Conservation (phyloP, 805 yeast species). For the Cyberlindnera saturnus region DNA sequence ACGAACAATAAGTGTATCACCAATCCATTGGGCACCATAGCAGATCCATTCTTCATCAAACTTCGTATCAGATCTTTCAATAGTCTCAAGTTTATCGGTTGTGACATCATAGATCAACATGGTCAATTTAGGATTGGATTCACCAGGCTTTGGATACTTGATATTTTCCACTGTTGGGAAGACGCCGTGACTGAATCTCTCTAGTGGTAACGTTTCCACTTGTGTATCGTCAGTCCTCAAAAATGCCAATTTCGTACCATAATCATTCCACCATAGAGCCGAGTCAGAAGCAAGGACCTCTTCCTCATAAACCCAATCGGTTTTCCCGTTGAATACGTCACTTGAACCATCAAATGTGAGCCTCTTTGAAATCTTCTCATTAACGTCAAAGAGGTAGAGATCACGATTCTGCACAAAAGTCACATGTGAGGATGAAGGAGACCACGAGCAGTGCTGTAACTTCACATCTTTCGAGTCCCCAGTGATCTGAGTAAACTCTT, state of each 20-base stretch:
- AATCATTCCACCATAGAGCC: slow-evolving; percentile 71
- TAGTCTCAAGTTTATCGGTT: slow-evolving; percentile 6
- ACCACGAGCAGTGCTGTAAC: slow-evolving; percentile 46
- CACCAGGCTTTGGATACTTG: slow-evolving; percentile 74
- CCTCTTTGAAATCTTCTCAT: slow-evolving; percentile 7
- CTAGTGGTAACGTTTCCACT: slow-evolving; percentile 48
- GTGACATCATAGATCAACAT: slow-evolving; percentile 38
- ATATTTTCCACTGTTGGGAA: slow-evolving; percentile 44
- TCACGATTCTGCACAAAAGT: slow-evolving; percentile 54
- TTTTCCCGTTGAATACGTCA: slow-evolving; percentile 56
- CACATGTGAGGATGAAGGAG: slow-evolving; percentile 51
- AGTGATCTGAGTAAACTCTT: slow-evolving; percentile 27
- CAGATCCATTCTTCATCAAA: slow-evolving; percentile 45
- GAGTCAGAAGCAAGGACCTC: slow-evolving; percentile 57
- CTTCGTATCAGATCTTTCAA: slow-evolving; percentile 23
- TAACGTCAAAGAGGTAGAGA: slow-evolving; percentile 41
- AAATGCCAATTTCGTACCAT: slow-evolving; percentile 49
- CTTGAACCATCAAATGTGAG: slow-evolving; percentile 43
- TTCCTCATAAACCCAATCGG: slow-evolving; percentile 85
- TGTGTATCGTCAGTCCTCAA: slow-evolving; percentile 53
- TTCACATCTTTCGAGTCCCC: slow-evolving; percentile 12
- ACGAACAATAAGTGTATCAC: slow-evolving; percentile 46
- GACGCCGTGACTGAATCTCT: slow-evolving; percentile 39
- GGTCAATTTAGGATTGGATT: slow-evolving; percentile 48
- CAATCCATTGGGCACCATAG: slow-evolving; percentile 59